Conservation (phyloP, 345 rosid species). For the Excoecaria agallocha region DNA sequence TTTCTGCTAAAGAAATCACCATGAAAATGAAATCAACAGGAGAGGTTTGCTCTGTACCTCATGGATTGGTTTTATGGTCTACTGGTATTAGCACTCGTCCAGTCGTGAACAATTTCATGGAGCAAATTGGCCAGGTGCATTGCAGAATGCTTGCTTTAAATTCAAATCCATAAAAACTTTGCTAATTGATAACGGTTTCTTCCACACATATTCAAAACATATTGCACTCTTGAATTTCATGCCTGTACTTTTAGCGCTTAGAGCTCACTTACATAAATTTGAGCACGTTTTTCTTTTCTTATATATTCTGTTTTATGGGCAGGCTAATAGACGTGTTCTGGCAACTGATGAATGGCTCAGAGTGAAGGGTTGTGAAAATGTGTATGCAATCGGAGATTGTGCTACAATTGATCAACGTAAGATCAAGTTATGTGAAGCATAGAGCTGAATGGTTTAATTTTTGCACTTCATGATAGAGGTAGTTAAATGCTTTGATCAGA, state of each 20-base stretch:
- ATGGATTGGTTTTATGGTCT: conserved; percentile 94
- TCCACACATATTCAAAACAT: not conserved
- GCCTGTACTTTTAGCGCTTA: not conserved
- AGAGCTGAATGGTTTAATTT: conserved; percentile 9
- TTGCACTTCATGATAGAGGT: not conserved
- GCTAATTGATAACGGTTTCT: not conserved
- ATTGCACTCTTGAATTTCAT: not conserved
- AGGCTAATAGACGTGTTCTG: conserved; percentile 67
- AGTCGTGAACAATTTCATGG: conserved; percentile 73
- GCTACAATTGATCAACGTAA: conserved; percentile 88
- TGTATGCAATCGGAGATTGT: conserved; percentile 93
- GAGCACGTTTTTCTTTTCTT: not conserved
- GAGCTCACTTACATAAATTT: not conserved
- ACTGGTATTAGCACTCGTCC: conserved; percentile 88
- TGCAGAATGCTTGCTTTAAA: not conserved
- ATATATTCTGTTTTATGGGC: not conserved
- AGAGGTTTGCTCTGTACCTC: conserved; percentile 53
- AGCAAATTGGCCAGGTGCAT: conserved; percentile 80
- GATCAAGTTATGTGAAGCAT: conserved; percentile 55
- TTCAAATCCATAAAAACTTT: not conserved
- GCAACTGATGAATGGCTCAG: conserved; percentile 88
- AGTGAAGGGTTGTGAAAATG: conserved; percentile 76
- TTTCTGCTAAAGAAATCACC: conserved; percentile 67
- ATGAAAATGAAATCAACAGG: conserved; percentile 67
- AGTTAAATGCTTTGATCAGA: not conserved